Percentiles rank a stretch among this genome's conserved stretches.
These are phyloP conservation scores for Salix viminalis DNA, from an alignment of 345 rosid genomes.

Conservation along the genomic window DNA sequence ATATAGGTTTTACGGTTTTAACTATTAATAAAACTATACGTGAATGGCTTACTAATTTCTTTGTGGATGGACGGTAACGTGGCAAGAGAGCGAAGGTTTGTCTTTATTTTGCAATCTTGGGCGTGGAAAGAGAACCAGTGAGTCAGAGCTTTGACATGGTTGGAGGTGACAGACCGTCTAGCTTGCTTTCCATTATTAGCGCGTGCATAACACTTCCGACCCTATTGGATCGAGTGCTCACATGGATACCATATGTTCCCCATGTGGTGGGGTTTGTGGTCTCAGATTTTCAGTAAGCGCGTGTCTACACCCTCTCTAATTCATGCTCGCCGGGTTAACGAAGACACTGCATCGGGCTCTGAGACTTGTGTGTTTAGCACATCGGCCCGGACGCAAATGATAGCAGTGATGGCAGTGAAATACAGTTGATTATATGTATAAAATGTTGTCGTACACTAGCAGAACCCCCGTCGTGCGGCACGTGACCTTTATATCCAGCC, in stretches of 20 bases:
- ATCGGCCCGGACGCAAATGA: background rate
- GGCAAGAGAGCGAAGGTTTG: background rate
- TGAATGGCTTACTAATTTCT: too few species aligned
- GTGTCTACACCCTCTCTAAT: conserved; percentile 23
- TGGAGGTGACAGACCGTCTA: background rate
- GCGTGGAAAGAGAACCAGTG: background rate
- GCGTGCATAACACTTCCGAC: conserved; percentile 17
- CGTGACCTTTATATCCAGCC: conserved; percentile 10
- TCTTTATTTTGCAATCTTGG: background rate
- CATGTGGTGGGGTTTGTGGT: conserved; percentile 24
- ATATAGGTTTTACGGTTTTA: too few species aligned
- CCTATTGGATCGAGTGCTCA: conserved; percentile 19
- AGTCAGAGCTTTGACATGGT: background rate
- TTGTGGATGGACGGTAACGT: background rate
- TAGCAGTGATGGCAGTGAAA: background rate
- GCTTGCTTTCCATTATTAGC: background rate
- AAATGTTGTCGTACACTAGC: background rate
- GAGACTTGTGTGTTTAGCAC: too few species aligned
- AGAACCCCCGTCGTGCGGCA: conserved; percentile 2
- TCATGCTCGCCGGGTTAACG: conserved; percentile 10
- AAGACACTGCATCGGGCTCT: background rate
- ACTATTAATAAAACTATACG: too few species aligned
- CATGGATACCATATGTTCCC: conserved; percentile 18
- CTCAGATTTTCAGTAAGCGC: conserved; percentile 27
- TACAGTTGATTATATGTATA: background rate